Conservation (phyloP, 768 basidiomycete species). For the Agaricus blazei region DNA sequence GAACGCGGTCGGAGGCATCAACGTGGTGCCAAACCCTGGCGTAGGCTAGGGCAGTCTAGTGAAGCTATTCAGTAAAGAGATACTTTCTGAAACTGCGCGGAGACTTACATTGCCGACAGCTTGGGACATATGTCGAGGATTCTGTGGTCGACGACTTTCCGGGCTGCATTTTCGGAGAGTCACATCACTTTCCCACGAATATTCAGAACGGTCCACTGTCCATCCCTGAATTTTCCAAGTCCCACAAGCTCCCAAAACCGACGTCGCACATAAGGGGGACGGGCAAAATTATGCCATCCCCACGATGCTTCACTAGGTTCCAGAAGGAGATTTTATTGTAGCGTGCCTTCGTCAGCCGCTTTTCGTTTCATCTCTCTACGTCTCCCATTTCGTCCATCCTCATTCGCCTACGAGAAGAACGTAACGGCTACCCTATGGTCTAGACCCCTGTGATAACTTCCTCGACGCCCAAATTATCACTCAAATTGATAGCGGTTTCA, state of each 20-base stretch:
- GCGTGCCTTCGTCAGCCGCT: neutral
- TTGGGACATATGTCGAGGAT: slow-evolving; percentile 59
- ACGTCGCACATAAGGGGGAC: too few species aligned
- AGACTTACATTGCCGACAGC: slow-evolving; percentile 72
- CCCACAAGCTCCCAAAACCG: too few species aligned
- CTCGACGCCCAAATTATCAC: slow-evolving; percentile 1
- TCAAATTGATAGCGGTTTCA: slow-evolving; percentile 1
- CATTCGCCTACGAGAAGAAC: neutral
- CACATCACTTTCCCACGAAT: slow-evolving; percentile 10
- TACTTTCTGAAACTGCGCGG: neutral
- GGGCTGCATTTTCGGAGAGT: slow-evolving; percentile 1
- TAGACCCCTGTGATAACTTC: neutral
- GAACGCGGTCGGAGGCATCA: slow-evolving; percentile 83
- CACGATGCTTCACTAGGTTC: too few species aligned
- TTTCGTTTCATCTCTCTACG: neutral
- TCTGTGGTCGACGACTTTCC: neutral
- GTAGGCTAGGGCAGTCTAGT: slow-evolving; percentile 89
- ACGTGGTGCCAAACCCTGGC: slow-evolving; percentile 97
- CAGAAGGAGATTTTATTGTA: neutral
- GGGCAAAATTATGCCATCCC: too few species aligned
- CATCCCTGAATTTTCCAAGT: too few species aligned
- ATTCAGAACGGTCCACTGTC: neutral
- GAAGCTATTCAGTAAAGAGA: neutral
- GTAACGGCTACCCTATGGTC: too few species aligned
- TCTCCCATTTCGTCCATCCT: neutral